These are phyloP conservation scores for Globisporangium paroecandrum DNA, from an alignment of 352 stramenopile species.

Conservation along the genomic window DNA sequence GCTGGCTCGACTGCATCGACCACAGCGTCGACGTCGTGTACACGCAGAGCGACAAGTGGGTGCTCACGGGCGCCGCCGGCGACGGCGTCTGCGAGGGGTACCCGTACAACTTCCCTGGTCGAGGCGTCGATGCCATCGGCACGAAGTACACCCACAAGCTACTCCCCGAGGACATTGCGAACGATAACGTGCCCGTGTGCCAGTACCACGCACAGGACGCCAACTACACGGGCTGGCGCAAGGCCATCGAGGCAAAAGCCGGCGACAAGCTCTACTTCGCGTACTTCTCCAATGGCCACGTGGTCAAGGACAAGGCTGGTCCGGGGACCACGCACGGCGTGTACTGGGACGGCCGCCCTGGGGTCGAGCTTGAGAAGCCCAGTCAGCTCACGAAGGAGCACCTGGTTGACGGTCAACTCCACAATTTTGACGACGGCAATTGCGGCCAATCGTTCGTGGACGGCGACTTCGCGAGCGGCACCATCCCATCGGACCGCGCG, in stretches of 20 bases:
- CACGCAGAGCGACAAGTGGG: conserved; percentile 46
- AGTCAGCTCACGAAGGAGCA: conserved; percentile 5
- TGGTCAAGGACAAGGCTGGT: background rate
- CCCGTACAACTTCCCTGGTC: conserved; percentile 62
- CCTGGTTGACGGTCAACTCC: background rate
- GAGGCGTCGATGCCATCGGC: conserved; percentile 34
- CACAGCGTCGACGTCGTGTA: conserved; percentile 37
- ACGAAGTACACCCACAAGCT: conserved; percentile 50
- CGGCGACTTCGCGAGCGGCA: background rate
- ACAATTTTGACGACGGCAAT: conserved; percentile 25
- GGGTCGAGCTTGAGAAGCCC: background rate
- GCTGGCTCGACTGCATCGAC: conserved; percentile 8
- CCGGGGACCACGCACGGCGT: background rate
- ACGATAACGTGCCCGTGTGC: background rate
- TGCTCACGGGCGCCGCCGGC: conserved; percentile 36
- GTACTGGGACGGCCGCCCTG: background rate
- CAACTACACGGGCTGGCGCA: conserved; percentile 5
- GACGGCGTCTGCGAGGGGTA: conserved; percentile 58
- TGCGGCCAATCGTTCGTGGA: background rate
- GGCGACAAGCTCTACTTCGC: background rate
- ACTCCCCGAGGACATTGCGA: conserved; percentile 6
- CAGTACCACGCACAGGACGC: background rate
- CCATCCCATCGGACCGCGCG: background rate
- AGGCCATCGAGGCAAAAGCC: background rate
- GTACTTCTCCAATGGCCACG: background rate